A percentile compares a stretch with the other conserved stretches of the same genome.
These are phyloP conservation scores for Cruciata laevipes DNA, from an alignment of 257 asterid genomes.

Conservation along the genomic window DNA sequence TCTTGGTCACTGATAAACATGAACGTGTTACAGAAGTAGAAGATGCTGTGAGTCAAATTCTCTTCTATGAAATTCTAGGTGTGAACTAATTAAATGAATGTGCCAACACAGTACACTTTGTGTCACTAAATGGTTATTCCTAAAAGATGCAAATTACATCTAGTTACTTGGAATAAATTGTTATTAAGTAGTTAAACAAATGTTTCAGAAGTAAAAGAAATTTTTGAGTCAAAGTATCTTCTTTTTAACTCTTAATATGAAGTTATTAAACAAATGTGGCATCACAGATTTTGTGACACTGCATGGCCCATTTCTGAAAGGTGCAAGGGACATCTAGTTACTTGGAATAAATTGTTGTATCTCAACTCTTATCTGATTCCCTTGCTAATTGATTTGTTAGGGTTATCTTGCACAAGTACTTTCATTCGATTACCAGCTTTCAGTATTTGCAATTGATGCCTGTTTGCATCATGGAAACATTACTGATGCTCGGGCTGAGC, in stretches of 20 bases:
- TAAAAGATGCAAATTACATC: not conserved
- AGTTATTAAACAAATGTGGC: not conserved
- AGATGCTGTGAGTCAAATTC: not conserved
- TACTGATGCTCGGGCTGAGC: conserved; percentile 70
- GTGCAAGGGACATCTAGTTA: not conserved
- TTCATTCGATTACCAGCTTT: conserved; percentile 64
- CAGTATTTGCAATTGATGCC: conserved; percentile 89
- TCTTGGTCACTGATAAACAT: too few species aligned
- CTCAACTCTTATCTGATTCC: not conserved
- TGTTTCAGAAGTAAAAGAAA: too few species aligned
- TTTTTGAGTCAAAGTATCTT: too few species aligned
- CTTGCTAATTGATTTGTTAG: conserved; percentile 30
- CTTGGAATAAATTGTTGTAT: not conserved
- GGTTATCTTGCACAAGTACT: conserved; percentile 96
- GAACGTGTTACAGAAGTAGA: too few species aligned
- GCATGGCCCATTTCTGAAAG: not conserved
- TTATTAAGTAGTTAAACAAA: too few species aligned
- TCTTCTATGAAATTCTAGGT: not conserved
- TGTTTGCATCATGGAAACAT: conserved; percentile 77
- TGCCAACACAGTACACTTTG: not conserved
- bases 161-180: not conserved
- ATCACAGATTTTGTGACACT: not conserved
- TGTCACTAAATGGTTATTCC: not conserved
- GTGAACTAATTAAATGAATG: not conserved
- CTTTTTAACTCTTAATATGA: too few species aligned